Percentiles rank a stretch among this genome's conserved stretches.
Conservation (phyloP, 163 green algal genomes). For the Chlamydomonas reinhardtii region DNA sequence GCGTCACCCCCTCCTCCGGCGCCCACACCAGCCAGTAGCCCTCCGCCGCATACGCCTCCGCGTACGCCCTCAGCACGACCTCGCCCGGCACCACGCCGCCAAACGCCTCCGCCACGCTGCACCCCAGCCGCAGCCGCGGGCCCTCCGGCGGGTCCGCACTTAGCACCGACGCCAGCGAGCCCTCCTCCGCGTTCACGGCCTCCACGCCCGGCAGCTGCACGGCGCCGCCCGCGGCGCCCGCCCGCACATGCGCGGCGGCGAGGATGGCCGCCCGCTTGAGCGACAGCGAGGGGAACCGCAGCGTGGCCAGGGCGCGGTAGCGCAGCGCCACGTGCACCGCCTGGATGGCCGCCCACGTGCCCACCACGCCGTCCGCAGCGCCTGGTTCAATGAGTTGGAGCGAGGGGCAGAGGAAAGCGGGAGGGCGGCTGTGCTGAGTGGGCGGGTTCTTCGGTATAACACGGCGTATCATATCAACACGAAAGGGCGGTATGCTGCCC, state of each 20-base stretch:
- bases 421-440: neutral
- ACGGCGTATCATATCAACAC: too few species aligned
- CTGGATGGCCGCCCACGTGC: constrained; percentile 70
- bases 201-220: constrained; percentile 58
- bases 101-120: constrained; percentile 54
- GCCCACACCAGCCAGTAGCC: constrained; percentile 71
- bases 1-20: constrained; percentile 32
- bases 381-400: neutral
- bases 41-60: constrained; percentile 67
- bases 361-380: constrained; percentile 62
- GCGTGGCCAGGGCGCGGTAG: constrained; percentile 66
- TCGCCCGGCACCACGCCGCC: neutral
- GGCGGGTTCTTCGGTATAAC: too few species aligned
- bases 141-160: constrained; percentile 30
- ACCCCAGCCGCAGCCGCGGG: constrained; percentile 58
- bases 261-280: constrained; percentile 76
- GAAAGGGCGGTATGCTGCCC: too few species aligned
- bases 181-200: constrained; percentile 47
- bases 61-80: constrained; percentile 42
- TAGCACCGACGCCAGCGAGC: neutral
- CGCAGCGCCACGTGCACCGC: constrained; percentile 75
- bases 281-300: constrained; percentile 78
- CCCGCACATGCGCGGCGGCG: constrained; percentile 53
- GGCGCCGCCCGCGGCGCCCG: constrained; percentile 24
- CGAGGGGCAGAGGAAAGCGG: neutral